A percentile compares a stretch with the other conserved stretches of the same genome.
Evolutionary conservation across 164 flowering plant species (phyloP).

Genomic region (Liriodendron chinense): DNA sequence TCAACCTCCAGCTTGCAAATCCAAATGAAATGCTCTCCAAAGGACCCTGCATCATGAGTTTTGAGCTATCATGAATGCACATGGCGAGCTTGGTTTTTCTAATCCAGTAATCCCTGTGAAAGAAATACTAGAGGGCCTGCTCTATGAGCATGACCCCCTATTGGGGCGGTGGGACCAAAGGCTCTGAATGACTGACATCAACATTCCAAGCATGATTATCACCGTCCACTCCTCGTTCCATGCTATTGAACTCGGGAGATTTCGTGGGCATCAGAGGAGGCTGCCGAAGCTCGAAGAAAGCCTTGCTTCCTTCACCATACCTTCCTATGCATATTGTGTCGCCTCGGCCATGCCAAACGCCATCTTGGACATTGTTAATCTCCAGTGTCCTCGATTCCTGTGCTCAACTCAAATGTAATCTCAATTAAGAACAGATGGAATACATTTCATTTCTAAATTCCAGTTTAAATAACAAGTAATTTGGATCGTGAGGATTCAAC

Average conservation of each 20-base stretch:
- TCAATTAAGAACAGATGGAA: background rate
- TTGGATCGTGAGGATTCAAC: background rate
- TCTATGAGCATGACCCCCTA: background rate
- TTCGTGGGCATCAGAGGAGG: constrained; percentile 41
- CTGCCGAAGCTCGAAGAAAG: constrained; percentile 47
- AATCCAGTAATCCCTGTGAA: background rate
- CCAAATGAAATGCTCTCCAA: background rate
- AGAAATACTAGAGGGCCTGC: background rate
- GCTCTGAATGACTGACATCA: constrained; percentile 24
- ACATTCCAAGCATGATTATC: constrained; percentile 23
- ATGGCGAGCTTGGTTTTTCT: background rate
- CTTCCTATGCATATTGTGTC: constrained; percentile 84
- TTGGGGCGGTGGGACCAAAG: constrained; percentile 18
- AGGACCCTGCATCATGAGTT: background rate
- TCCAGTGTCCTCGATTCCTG: constrained; percentile 94
- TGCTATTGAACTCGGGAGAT: constrained; percentile 33
- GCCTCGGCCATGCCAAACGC: constrained; percentile 91
- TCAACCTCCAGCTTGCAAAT: background rate
- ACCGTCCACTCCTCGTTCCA: constrained; percentile 22
- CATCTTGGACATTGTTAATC: constrained; percentile 90
- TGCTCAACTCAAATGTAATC: constrained; percentile 6
- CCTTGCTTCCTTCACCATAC: constrained; percentile 41
- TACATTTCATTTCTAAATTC: background rate
- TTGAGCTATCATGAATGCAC: background rate
- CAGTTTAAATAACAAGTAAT: background rate